These are phyloP conservation scores for Russula virescens DNA, from an alignment of 768 basidiomycete genomes.

Conservation along the genomic window DNA sequence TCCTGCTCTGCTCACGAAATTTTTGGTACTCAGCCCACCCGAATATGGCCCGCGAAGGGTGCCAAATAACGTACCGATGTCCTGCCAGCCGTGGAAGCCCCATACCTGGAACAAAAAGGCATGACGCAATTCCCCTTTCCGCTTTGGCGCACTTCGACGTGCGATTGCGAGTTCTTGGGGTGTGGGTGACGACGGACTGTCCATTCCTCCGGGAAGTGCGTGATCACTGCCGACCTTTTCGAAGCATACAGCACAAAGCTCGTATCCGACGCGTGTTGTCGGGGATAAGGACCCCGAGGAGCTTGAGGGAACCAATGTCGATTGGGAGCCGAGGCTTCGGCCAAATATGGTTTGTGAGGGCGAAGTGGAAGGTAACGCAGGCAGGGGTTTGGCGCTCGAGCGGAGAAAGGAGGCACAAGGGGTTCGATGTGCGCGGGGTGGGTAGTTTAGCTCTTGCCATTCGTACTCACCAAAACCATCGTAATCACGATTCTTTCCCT, in stretches of 20 bases:
- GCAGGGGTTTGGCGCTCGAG: conserved; percentile 40
- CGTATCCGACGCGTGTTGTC: conserved; percentile 50
- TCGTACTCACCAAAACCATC: conserved; percentile 12
- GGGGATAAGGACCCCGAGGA: conserved; percentile 21
- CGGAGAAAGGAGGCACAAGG: background rate
- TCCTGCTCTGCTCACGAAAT: conserved; percentile 54
- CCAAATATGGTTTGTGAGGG: conserved; percentile 10
- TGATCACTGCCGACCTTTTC: conserved; percentile 74
- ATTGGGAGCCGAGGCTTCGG: conserved; percentile 14
- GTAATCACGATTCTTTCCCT: conserved; percentile 36
- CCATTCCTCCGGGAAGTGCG: conserved; percentile 45
- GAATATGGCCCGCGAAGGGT: conserved; percentile 3
- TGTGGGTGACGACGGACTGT: conserved; percentile 43
- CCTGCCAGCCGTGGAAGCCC: conserved; percentile 79
- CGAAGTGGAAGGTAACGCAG: conserved; percentile 34
- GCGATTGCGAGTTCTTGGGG: conserved; percentile 46
- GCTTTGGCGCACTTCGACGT: conserved; percentile 59
- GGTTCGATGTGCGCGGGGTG: conserved; percentile 17
- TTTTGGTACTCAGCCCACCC: background rate
- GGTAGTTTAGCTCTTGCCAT: background rate
- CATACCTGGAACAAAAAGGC: conserved; percentile 84
- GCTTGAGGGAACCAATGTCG: conserved; percentile 21
- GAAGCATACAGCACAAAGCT: conserved; percentile 79
- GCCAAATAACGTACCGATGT: conserved; percentile 60
- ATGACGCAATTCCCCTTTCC: conserved; percentile 75